phyloP scores from a whole-genome alignment of 164 flowering plant species.

The Tetracentron sinense region DNA sequence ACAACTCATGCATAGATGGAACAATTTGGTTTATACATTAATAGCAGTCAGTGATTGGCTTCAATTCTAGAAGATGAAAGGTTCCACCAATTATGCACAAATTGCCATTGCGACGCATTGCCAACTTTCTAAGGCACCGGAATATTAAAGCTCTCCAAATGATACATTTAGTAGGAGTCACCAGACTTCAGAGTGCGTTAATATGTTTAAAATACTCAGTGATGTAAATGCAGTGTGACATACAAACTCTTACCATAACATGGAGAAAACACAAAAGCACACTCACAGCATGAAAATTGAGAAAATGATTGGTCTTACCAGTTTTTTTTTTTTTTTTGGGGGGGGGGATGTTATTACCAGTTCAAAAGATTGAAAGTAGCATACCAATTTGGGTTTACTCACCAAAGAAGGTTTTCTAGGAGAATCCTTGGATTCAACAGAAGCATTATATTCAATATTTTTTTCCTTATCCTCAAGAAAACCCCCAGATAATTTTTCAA shows the following conservation, averaged over 20 bases:
- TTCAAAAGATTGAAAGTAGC: not conserved
- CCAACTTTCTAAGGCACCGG: not conserved
- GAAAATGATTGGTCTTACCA: not conserved
- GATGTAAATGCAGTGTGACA: not conserved
- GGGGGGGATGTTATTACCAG: no score
- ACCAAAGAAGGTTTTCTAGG: constrained; percentile 51
- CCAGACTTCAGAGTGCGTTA: not conserved
- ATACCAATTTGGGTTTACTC: constrained; percentile 17
- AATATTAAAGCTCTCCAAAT: not conserved
- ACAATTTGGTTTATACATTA: no score
- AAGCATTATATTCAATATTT: constrained; percentile 24
- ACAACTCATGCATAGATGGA: not conserved
- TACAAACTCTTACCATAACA: not conserved
- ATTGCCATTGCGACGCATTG: not conserved
- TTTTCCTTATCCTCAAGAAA: constrained; percentile 31
- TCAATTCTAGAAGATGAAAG: no score
- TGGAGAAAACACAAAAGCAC: not conserved
- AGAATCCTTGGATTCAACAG: constrained; percentile 52
- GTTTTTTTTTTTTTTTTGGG: no score
- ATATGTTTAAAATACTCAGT: not conserved
- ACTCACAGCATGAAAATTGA: not conserved
- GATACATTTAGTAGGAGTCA: not conserved
- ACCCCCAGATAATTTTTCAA: constrained; percentile 38
- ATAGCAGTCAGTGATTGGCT: not conserved
- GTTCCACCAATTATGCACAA: not conserved